Evolutionary conservation across 2,329 filamentous ascomycete genomes (phyloP), one percentile per base, ranked within the genome.

Genomic region (Aspergillus sp.): DNA sequence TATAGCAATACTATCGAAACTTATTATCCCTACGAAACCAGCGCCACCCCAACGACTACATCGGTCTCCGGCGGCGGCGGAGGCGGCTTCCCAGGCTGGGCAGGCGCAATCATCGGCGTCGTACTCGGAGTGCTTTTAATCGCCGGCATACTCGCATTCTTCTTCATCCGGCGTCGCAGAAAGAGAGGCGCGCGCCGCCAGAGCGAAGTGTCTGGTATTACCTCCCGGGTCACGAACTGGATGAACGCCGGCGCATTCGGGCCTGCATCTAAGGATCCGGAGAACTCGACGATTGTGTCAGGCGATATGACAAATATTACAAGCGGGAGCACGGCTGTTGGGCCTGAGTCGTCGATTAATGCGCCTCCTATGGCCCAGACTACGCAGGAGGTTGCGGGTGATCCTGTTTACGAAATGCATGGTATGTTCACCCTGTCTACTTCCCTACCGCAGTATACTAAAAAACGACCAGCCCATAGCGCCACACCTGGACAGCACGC

Each of bases 51-150:
- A 3, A 50, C 50, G 3, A 53, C 50, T 4, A 34, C 39, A 0
- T 3, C 47, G 1, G 12, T 34, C 6, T 44, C 50, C 38, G 18
- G 12, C 6, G 44, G 26, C 36, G 26, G 34, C 6, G 17, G 41
- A 15, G 11, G 9, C 7, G 39, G 72, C 2, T 78, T 83, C 3
- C 83, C 85, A 0, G 72, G 72, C 5, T 89, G 84, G 78, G 79
- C 88, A 1, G 81, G 80, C 0, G 85, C 87, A 0, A 82, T 89
- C 26, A 63, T 71, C 13, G 68, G 68, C 5, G 64, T 67, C 4
- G 48, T 70, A 1, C 22, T 63, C 1, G 67, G 66, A 4, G 24
- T 70, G 0, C 45, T 66, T 17, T 34, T 62, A 1, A 52, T 69
- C 9, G 61, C 30, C 2, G 49, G 61, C 2, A 48, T 59, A 0